These are phyloP conservation scores for Zygosaccharomyces pseudobailii DNA, from an alignment of 1,139 yeast species.

Conservation along the genomic window DNA sequence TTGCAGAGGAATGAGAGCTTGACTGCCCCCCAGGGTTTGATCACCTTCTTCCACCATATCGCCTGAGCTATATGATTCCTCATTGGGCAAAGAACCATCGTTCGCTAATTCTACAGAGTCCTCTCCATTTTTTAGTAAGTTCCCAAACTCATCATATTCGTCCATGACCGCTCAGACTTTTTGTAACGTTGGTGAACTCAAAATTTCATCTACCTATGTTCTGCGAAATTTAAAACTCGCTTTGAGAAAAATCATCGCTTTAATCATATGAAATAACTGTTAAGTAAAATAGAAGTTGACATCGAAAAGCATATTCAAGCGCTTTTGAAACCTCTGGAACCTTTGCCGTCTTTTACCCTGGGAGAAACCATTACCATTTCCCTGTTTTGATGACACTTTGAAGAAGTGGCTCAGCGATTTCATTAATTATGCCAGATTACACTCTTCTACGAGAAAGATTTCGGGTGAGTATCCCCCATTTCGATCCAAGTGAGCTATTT, in stretches of 20 bases:
- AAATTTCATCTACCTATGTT: conserved; percentile 16
- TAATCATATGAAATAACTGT: not conserved
- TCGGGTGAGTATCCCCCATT: conserved; percentile 22
- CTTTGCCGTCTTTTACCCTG: not conserved
- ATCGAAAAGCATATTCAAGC: not conserved
- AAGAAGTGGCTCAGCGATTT: not conserved
- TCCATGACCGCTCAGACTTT: conserved; percentile 29
- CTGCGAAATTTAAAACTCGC: conserved; percentile 2
- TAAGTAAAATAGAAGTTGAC: not conserved
- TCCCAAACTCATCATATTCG: conserved; percentile 61
- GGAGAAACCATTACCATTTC: not conserved
- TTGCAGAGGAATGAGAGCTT: not conserved
- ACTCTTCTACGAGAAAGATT: conserved; percentile 20
- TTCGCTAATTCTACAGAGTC: conserved; percentile 4
- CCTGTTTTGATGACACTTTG: not conserved
- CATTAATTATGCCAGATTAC: conserved; percentile 22
- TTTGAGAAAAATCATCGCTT: not conserved
- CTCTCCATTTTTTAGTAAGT: conserved; percentile 36
- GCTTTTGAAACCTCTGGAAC: not conserved
- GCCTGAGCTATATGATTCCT: conserved; percentile 12
- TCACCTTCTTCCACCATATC: conserved; percentile 22
- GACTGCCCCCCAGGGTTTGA: conserved; percentile 13
- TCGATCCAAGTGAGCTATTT: conserved; percentile 24
- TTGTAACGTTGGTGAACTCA: conserved; percentile 29
- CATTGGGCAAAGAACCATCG: not conserved